Evolutionary conservation across 2,329 filamentous ascomycete species (phyloP).

Genomic region (Nannizzia gypsea): DNA sequence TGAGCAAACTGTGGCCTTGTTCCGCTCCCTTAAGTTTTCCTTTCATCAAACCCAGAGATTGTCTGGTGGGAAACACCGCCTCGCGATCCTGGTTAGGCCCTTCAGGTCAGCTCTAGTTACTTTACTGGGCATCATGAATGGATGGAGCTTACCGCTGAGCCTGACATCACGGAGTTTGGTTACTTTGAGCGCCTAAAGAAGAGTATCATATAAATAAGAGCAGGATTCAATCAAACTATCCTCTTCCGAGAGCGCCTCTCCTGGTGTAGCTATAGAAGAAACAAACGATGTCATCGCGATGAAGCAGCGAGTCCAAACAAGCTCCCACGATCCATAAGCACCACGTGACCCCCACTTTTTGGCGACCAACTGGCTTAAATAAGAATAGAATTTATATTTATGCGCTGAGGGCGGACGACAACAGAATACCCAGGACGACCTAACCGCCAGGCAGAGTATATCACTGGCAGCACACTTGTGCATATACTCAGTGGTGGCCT

Average conservation of each 20-base stretch:
- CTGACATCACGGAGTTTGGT: conserved; percentile 26
- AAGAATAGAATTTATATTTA: background rate
- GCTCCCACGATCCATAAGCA: background rate
- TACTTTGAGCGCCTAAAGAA: background rate
- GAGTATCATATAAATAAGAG: conserved; percentile 3
- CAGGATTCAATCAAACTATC: background rate
- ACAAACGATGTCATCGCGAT: background rate
- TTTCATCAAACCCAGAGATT: conserved; percentile 95
- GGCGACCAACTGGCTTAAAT: background rate
- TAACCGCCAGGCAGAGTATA: background rate
- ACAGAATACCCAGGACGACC: background rate
- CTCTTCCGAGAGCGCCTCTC: background rate
- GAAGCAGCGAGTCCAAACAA: background rate
- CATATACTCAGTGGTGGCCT: conserved; percentile 13
- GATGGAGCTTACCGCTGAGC: conserved; percentile 23
- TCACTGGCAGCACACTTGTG: background rate
- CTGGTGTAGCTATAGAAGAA: background rate
- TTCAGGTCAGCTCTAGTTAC: conserved; percentile 13
- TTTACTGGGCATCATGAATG: background rate
- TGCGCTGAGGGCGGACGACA: background rate
- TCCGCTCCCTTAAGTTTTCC: conserved; percentile 90
- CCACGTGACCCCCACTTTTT: background rate
- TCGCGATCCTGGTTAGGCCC: conserved; percentile 62
- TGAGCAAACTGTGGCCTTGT: conserved; percentile 84
- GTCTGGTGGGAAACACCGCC: conserved; percentile 92